phyloP scores from a whole-genome alignment of 2,329 filamentous ascomycete species.

The Colletotrichum melonis region DNA sequence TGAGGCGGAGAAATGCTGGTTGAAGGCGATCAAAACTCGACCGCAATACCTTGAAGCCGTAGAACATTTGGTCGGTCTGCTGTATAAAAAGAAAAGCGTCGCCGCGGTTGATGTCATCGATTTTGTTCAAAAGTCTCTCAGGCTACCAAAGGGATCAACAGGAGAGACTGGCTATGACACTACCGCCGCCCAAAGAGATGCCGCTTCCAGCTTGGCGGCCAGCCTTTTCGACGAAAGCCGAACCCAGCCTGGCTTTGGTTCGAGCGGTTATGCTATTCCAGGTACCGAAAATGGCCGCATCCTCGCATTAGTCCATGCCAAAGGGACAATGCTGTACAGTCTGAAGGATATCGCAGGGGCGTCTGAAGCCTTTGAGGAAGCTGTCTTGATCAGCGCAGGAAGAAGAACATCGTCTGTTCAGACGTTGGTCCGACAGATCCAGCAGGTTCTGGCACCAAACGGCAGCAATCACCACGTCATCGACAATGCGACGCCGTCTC shows the following conservation, averaged over 20 bases:
- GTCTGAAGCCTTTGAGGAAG: constrained; percentile 92
- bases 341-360: constrained; percentile 84
- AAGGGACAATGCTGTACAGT: constrained; percentile 97
- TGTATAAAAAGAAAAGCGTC: constrained; percentile 84
- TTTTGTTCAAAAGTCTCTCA: constrained; percentile 81
- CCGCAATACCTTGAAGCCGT: constrained; percentile 95
- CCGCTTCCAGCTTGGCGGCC: not conserved
- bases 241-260: constrained; percentile 48
- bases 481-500: constrained; percentile 44
- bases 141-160: not conserved
- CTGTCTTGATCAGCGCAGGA: constrained; percentile 88
- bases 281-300: constrained; percentile 92
- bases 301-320: constrained; percentile 93
- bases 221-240: constrained; percentile 37
- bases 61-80: constrained; percentile 89
- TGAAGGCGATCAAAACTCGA: constrained; percentile 82
- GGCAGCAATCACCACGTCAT: constrained; percentile 11
- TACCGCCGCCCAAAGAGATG: not conserved
- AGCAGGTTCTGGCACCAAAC: constrained; percentile 72
- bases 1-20: constrained; percentile 90
- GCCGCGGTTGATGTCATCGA: constrained; percentile 91
- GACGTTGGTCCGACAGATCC: constrained; percentile 82
- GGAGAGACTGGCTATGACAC: constrained; percentile 50
- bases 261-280: constrained; percentile 86
- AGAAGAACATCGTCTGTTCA: constrained; percentile 76